phyloP scores from a whole-genome alignment of 441 rosid genomes.

The Omphalea diandra region DNA sequence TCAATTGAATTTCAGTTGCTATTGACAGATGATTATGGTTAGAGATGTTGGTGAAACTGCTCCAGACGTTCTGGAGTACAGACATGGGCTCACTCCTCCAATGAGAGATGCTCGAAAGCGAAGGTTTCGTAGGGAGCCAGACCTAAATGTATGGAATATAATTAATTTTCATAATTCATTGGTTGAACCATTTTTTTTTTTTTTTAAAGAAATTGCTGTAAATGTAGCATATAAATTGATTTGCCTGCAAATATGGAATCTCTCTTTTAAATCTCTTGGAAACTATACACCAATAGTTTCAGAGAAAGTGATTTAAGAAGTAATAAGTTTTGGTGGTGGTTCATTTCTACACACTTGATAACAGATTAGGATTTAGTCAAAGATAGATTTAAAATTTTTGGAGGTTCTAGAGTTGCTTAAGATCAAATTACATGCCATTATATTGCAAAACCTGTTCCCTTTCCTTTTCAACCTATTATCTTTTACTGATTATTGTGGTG shows the following conservation, averaged over 20 bases:
- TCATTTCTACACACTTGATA: not conserved
- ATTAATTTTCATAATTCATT: not conserved
- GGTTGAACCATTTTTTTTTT: not conserved
- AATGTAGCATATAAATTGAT: not conserved
- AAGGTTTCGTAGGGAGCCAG: constrained; percentile 91
- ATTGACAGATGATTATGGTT: constrained; percentile 82
- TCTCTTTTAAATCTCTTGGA: not conserved
- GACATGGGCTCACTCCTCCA: constrained; percentile 93
- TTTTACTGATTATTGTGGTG: constrained; percentile 1
- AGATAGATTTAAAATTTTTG: not conserved
- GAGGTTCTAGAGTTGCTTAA: not conserved
- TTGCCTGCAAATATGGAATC: not conserved
- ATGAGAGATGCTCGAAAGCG: constrained; percentile 95
- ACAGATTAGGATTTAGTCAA: not conserved
- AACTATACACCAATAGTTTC: not conserved
- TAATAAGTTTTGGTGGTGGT: not conserved
- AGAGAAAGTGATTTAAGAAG: not conserved
- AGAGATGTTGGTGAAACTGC: constrained; percentile 75
- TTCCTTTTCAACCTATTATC: not conserved
- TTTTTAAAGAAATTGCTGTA: not conserved
- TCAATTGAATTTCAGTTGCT: constrained; percentile 1
- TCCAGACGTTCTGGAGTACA: constrained; percentile 72
- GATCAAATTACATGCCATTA: not conserved
- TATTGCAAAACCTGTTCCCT: not conserved
- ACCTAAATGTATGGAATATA: constrained; percentile 57